Conservation (phyloP, 2,329 filamentous ascomycete genomes). For the Chaetomium globosum region DNA sequence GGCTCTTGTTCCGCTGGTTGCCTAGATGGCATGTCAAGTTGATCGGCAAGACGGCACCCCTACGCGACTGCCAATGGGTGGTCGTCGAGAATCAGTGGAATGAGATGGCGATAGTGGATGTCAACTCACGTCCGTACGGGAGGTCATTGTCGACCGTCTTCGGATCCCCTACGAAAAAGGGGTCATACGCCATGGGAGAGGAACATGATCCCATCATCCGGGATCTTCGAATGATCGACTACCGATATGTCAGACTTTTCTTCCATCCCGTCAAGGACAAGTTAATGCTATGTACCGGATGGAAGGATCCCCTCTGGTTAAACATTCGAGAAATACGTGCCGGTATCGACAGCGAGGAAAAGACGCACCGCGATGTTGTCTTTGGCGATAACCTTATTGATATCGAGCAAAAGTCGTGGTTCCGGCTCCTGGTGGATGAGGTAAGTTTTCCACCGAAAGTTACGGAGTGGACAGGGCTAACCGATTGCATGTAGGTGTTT, state of each 20-base stretch:
- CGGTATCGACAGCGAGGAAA: slow-evolving; percentile 87
- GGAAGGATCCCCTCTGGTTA: slow-evolving; percentile 92
- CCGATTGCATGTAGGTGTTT: slow-evolving; percentile 65
- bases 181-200: slow-evolving; percentile 57
- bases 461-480: not conserved
- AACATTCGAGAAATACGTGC: slow-evolving; percentile 72
- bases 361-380: slow-evolving; percentile 76
- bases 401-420: slow-evolving; percentile 83
- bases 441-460: slow-evolving; percentile 46
- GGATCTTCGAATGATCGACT: slow-evolving; percentile 77
- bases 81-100: slow-evolving; percentile 98
- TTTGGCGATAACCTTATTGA: slow-evolving; percentile 92
- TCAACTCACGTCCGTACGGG: slow-evolving; percentile 59
- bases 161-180: slow-evolving; percentile 65
- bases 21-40: slow-evolving; percentile 82
- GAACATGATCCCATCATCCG: slow-evolving; percentile 79
- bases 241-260: slow-evolving; percentile 91
- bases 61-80: slow-evolving; percentile 83
- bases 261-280: slow-evolving; percentile 88
- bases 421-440: slow-evolving; percentile 86
- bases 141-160: slow-evolving; percentile 66
- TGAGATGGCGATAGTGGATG: slow-evolving; percentile 77
- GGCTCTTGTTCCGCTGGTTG: slow-evolving; percentile 85
- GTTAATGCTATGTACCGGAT: slow-evolving; percentile 82
- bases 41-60: slow-evolving; percentile 67